Conservation (phyloP, 306 rosid genomes). For the Sophora flavescens region DNA sequence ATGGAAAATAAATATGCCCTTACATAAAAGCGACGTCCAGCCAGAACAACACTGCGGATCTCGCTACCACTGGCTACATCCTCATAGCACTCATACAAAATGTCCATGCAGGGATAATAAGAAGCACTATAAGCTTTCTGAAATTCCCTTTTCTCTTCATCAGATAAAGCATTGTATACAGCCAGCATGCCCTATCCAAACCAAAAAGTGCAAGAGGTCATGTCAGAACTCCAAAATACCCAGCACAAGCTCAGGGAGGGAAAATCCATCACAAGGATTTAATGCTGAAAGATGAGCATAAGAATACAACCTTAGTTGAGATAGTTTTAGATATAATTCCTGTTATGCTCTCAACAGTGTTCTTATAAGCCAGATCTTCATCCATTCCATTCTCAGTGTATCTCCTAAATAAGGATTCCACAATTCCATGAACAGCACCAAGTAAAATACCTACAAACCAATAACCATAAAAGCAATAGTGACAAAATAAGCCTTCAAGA, state of each 20-base stretch:
- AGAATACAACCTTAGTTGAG: constrained; percentile 64
- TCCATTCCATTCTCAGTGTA: constrained; percentile 89
- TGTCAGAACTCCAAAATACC: not conserved
- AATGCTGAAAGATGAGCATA: constrained; percentile 17
- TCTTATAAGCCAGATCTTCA: constrained; percentile 92
- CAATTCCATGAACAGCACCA: constrained; percentile 97
- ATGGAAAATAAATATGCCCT: constrained; percentile 11
- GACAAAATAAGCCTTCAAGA: constrained; percentile 11
- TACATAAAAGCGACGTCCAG: constrained; percentile 83
- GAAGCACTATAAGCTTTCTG: constrained; percentile 84
- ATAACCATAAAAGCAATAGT: constrained; percentile 45
- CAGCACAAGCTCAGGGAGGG: not conserved
- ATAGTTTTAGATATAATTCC: constrained; percentile 79
- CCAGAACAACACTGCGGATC: constrained; percentile 84
- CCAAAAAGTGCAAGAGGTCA: constrained; percentile 23
- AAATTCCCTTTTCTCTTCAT: constrained; percentile 68
- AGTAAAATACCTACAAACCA: constrained; percentile 81
- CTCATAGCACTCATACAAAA: constrained; percentile 85
- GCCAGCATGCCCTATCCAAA: constrained; percentile 70
- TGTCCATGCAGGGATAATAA: constrained; percentile 85
- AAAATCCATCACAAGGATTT: not conserved
- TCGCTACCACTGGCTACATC: constrained; percentile 81
- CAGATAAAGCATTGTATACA: constrained; percentile 66
- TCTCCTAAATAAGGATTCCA: constrained; percentile 93
- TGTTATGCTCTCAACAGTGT: constrained; percentile 90